phyloP scores from a whole-genome alignment of 169 alveolate genomes.

The Plasmodium ovale region DNA sequence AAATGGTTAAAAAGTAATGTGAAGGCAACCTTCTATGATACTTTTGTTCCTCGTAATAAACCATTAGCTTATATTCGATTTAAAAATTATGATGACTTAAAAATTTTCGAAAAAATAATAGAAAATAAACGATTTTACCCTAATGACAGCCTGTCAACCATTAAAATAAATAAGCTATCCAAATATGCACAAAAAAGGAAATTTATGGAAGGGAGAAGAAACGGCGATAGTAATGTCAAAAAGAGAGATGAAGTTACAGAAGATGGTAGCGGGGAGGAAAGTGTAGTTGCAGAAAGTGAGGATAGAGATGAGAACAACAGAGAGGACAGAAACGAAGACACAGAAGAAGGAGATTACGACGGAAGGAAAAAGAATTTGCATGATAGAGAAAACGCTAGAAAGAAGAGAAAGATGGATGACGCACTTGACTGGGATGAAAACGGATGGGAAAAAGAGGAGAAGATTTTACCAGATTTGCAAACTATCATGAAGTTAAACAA shows the following conservation, averaged over 20 bases:
- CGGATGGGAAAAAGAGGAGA: background rate
- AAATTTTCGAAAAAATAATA: conserved; percentile 53
- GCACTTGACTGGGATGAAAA: background rate
- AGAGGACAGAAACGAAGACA: background rate
- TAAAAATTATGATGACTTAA: conserved; percentile 33
- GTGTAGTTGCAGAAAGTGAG: background rate
- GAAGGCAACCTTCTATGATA: conserved; percentile 60
- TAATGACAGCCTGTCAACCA: conserved; percentile 58
- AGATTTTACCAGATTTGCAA: conserved; percentile 43
- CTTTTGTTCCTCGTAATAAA: conserved; percentile 55
- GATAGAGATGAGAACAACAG: background rate
- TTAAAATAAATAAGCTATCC: conserved; percentile 42
- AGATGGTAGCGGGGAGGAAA: background rate
- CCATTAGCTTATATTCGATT: conserved; percentile 69
- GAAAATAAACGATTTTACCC: conserved; percentile 70
- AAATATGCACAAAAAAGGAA: conserved; percentile 39
- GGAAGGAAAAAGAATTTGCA: background rate
- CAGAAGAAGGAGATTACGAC: background rate
- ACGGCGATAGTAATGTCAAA: background rate
- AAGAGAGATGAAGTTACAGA: background rate
- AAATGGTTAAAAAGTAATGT: conserved; percentile 73
- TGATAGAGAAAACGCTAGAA: background rate
- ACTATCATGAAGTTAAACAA: conserved; percentile 60
- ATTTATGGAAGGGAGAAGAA: background rate
- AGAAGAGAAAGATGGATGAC: background rate